A percentile compares a stretch with the other conserved stretches of the same genome.
Evolutionary conservation across 805 yeast species (phyloP).

Genomic region (Suhomyces faveliae): DNA sequence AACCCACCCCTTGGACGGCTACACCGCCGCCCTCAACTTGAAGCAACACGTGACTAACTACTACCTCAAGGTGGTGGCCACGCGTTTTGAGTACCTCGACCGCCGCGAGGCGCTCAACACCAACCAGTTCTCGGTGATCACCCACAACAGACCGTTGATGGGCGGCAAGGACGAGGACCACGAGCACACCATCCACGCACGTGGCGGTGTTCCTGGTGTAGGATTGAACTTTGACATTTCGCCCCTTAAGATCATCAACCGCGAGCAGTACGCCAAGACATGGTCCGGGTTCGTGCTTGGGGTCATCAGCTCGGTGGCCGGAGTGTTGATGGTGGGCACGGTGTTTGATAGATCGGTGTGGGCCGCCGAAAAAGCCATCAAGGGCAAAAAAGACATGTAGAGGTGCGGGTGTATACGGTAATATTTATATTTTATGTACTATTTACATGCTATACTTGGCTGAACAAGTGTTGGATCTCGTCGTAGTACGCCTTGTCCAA

Average conservation of each 20-base stretch:
- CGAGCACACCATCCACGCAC: conserved; percentile 74
- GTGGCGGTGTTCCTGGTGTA: conserved; percentile 90
- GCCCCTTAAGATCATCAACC: conserved; percentile 86
- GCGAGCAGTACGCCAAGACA: conserved; percentile 68
- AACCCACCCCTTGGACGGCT: conserved; percentile 69
- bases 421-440: conserved; percentile 3
- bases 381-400: conserved; percentile 57
- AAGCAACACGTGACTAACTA: conserved; percentile 71
- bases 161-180: conserved; percentile 95
- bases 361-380: conserved; percentile 79
- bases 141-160: conserved; percentile 76
- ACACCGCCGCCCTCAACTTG: conserved; percentile 30
- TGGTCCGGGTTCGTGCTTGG: conserved; percentile 83
- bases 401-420: background rate
- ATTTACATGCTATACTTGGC: conserved; percentile 30
- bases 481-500: conserved; percentile 56
- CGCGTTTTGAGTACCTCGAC: conserved; percentile 72
- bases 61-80: conserved; percentile 85
- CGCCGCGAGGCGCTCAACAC: conserved; percentile 57
- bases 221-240: conserved; percentile 88
- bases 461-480: conserved; percentile 50
- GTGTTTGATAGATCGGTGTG: conserved; percentile 83
- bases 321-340: conserved; percentile 90
- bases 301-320: conserved; percentile 87
- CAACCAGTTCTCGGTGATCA: conserved; percentile 85